Base-by-base conservation (phyloP, 2,329 filamentous ascomycete genomes). In the Scopulariopsis brevicaulis region DNA sequence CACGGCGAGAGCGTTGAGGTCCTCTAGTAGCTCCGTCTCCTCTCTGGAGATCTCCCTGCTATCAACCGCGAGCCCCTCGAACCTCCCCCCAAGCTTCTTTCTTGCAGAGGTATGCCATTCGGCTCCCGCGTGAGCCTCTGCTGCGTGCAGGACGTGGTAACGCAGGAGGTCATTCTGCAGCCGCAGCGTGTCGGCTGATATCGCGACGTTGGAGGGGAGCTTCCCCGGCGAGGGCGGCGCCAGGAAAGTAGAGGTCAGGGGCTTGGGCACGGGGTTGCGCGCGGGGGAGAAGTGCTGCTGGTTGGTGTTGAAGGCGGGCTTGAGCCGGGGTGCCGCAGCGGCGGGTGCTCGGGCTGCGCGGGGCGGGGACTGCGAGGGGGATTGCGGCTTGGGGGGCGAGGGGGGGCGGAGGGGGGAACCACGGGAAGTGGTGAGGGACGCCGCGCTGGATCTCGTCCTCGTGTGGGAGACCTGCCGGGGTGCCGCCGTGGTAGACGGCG, bases 221-320 rank as follows among this genome's bases (percentile, higher is more conserved):
- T 85, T 84, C 34, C 80, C 81, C 1, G 84, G 83, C 2, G 82
- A 81, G 0, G 83, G 79, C 1, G 83, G 80, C 20, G 80, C 80
- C 52, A 85, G 76, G 68, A 76, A 78, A 48, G 77, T 74, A 15
- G 81, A 73, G 0, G 80, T 80, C n/a, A 82, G 73, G 5, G 84
- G 82, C 60, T 87, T 88, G 0, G 84, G 81, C 0, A 79, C 77
- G 10, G 76, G 71, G 4, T 74, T 75, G 65, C 86, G 86, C 52
- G 80, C 80, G 0, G 85, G 85, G 32, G 82, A 85, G 71, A 81
- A 87, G 70, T 87, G 83, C 63, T 87, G 84, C 63, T 87, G 84
- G 46, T 82, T 77, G 0, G 80, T 85, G 54, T 75, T 80, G 69
- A 87, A 87, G 53, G 77, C 72, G 0, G 83, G 81, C 10, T 78